Conservation (phyloP, 2,329 filamentous ascomycete species). For the Bipolaris victoriae region DNA sequence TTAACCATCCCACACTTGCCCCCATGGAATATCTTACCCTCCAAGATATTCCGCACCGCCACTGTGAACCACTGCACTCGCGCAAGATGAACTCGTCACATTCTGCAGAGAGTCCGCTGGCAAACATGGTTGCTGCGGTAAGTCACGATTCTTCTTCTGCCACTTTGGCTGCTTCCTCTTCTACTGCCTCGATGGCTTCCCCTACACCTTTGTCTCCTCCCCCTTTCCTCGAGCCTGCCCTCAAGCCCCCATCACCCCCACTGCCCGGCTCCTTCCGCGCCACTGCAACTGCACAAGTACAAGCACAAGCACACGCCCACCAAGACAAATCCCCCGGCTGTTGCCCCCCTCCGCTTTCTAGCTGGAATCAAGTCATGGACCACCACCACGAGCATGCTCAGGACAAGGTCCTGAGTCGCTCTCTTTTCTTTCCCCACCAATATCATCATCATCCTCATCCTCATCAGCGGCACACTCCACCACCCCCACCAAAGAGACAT, state of each 20-base stretch:
- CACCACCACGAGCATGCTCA: not conserved
- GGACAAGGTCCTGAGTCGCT: not conserved
- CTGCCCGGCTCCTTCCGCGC: conserved; percentile 7
- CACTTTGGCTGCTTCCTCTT: not conserved
- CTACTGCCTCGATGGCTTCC: conserved; percentile 8
- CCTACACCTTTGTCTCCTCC: conserved; percentile 2
- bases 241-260: not conserved
- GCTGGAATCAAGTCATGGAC: not conserved
- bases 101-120: conserved; percentile 30
- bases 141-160: conserved; percentile 24
- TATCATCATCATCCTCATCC: not conserved
- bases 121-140: conserved; percentile 40
- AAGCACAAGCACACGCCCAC: not conserved
- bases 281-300: no score
- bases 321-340: not conserved
- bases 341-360: not conserved
- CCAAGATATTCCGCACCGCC: conserved; percentile 47
- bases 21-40: conserved; percentile 49
- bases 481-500: not conserved
- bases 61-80: conserved; percentile 35
- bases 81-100: conserved; percentile 39
- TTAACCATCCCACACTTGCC: conserved; percentile 13
- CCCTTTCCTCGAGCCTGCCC: conserved; percentile 3
- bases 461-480: not conserved
- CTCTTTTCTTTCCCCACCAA: not conserved